phyloP scores from a whole-genome alignment of 2,329 filamentous ascomycete species.

The Plectosphaerella cucumerina region DNA sequence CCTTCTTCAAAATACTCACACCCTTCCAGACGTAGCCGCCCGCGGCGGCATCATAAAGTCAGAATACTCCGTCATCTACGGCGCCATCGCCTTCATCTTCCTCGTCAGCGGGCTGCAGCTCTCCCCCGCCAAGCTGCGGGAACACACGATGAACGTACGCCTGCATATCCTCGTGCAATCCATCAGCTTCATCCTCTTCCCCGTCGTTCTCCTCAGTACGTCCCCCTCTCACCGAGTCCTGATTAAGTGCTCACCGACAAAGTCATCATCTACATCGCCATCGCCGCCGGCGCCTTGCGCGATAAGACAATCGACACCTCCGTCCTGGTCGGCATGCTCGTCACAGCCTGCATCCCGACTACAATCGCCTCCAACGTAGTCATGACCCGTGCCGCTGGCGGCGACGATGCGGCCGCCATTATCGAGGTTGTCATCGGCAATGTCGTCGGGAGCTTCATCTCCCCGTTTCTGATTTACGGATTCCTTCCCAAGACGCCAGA shows the following conservation, averaged over 20 bases:
- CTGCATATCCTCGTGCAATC: constrained; percentile 64
- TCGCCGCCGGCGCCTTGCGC: constrained; percentile 41
- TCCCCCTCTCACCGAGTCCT: neutral
- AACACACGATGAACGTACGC: constrained; percentile 62
- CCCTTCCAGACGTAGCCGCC: constrained; percentile 37
- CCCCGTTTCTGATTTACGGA: constrained; percentile 59
- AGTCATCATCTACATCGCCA: constrained; percentile 43
- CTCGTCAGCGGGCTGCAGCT: constrained; percentile 68
- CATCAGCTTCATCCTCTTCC: constrained; percentile 63
- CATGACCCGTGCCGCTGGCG: constrained; percentile 66
- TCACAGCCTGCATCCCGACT: constrained; percentile 65
- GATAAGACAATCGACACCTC: constrained; percentile 58
- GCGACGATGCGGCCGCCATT: constrained; percentile 61
- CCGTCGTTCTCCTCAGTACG: constrained; percentile 55
- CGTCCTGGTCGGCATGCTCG: constrained; percentile 63
- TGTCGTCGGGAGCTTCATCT: constrained; percentile 63
- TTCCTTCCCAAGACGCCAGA: constrained; percentile 49
- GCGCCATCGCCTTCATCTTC: constrained; percentile 66
- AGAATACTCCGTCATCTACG: constrained; percentile 61
- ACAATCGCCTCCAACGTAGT: constrained; percentile 71
- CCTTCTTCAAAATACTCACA: neutral
- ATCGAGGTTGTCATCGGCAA: constrained; percentile 70
- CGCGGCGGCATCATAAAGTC: constrained; percentile 46
- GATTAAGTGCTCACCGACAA: neutral
- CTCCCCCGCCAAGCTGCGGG: constrained; percentile 54